phyloP scores from a whole-genome alignment of 2,329 filamentous ascomycete genomes.

The Trichoderma endophyticum region DNA sequence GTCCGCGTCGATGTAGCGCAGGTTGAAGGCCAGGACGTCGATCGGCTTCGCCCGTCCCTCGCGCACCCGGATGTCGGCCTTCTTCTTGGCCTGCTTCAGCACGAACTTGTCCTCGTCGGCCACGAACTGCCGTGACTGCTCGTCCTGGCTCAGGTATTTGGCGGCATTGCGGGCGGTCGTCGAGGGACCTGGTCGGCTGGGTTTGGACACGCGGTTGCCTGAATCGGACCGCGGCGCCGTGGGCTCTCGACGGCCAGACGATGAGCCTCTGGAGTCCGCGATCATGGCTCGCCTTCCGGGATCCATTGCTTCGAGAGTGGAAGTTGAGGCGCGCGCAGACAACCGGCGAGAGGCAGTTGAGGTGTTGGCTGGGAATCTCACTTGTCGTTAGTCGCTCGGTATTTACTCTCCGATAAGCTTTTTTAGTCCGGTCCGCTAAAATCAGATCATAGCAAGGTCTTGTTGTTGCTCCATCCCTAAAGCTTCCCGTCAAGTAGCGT shows the following conservation, averaged over 20 bases:
- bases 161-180: slow-evolving; percentile 31
- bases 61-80: slow-evolving; percentile 89
- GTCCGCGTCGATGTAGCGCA: slow-evolving; percentile 83
- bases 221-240: slow-evolving; percentile 55
- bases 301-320: slow-evolving; percentile 42
- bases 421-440: slow-evolving; percentile 14
- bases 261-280: slow-evolving; percentile 43
- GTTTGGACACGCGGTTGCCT: slow-evolving; percentile 56
- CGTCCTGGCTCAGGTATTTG: slow-evolving; percentile 66
- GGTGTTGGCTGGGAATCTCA: not conserved
- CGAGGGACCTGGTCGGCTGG: slow-evolving; percentile 33
- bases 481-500: slow-evolving; percentile 8
- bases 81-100: slow-evolving; percentile 95
- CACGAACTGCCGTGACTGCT: slow-evolving; percentile 79
- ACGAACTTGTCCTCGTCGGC: slow-evolving; percentile 96
- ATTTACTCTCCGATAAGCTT: slow-evolving; percentile 14
- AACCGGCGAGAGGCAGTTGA: not conserved
- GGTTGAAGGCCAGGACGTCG: slow-evolving; percentile 87
- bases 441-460: not conserved
- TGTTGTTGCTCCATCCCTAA: not conserved
- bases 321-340: not conserved
- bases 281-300: slow-evolving; percentile 55
- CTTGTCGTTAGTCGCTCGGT: slow-evolving; percentile 4
- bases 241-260: slow-evolving; percentile 46
- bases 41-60: slow-evolving; percentile 88